A percentile compares a stretch with the other conserved stretches of the same genome.
phyloP scores from a whole-genome alignment of 1,284 basidiomycete species.

The Neolentinus lepideus region DNA sequence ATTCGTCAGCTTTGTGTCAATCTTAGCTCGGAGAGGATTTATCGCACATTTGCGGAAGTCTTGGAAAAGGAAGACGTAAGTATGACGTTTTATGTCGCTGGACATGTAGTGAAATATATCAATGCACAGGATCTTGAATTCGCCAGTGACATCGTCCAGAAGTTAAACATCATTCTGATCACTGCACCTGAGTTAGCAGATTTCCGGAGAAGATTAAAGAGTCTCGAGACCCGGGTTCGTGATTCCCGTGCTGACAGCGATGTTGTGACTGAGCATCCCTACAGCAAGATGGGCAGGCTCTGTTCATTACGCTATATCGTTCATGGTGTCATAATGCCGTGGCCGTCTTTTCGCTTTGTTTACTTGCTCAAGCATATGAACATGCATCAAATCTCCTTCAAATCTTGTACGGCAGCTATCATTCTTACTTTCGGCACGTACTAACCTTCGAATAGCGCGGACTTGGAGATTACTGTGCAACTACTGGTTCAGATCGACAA shows the following conservation, averaged over 20 bases:
- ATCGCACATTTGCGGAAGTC: conserved; percentile 93
- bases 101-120: background rate
- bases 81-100: conserved; percentile 3
- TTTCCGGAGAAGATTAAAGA: conserved; percentile 89
- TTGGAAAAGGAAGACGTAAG: conserved; percentile 94
- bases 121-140: conserved; percentile 83
- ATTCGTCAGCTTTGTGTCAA: conserved; percentile 93
- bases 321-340: conserved; percentile 99
- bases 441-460: conserved; percentile 55
- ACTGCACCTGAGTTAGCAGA: conserved; percentile 94
- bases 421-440: conserved; percentile 1
- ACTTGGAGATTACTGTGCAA: conserved; percentile 92
- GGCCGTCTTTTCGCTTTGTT: conserved; percentile 91
- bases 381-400: conserved; percentile 96
- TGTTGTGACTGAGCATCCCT: conserved; percentile 7
- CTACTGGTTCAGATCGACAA: conserved; percentile 97
- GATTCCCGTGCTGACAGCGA: background rate
- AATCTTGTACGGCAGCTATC: conserved; percentile 70
- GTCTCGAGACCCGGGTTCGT: conserved; percentile 84
- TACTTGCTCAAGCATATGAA: conserved; percentile 97
- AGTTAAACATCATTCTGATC: conserved; percentile 94
- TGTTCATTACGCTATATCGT: conserved; percentile 90
- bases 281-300: conserved; percentile 86
- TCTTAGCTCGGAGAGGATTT: conserved; percentile 94
- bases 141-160: conserved; percentile 95